Evolutionary conservation across 306 rosid species (phyloP).

Genomic region (cucumber (Cucumis sativus)): Cucumber_9930_V3 NC_026656.2:12251501-12252000

Average conservation of each 20-base stretch:
- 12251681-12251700: background rate
- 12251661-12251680: background rate
- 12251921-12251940: background rate
- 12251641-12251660: background rate
- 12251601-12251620: background rate
- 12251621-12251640: background rate
- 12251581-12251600: background rate
- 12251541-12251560: background rate
- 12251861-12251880: slow-evolving; percentile 77
- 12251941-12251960: too few relatives aligned
- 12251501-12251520: background rate
- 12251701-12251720: slow-evolving; percentile 8
- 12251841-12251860: slow-evolving; percentile 91
- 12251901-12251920: slow-evolving; percentile 2
- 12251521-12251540: background rate
- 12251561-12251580: background rate
- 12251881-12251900: slow-evolving; percentile 9
- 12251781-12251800: slow-evolving; percentile 83
- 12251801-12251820: slow-evolving; percentile 73
- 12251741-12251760: slow-evolving; percentile 69
- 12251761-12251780: slow-evolving; percentile 87
- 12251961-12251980: too few relatives aligned
- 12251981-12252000: too few relatives aligned
- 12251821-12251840: slow-evolving; percentile 76
- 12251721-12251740: slow-evolving; percentile 84